Evolutionary conservation across 805 yeast genomes (phyloP).

Genomic region (Candida germanica): DNA sequence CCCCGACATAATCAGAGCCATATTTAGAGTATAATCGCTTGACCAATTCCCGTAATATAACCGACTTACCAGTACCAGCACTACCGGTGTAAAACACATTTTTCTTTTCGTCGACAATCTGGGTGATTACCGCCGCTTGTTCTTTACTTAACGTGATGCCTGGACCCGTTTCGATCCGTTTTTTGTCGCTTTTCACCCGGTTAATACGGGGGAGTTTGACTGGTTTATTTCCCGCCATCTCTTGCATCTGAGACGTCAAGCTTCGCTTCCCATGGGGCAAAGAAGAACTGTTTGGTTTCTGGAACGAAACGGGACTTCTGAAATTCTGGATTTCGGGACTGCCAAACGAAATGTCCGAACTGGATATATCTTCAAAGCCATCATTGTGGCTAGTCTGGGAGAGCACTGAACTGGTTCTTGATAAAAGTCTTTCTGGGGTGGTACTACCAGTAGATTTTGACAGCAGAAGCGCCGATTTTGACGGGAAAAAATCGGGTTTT

Average conservation of each 20-base stretch:
- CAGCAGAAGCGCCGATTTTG: too few species aligned
- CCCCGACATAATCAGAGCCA: conserved; percentile 56
- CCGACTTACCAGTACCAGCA: conserved; percentile 88
- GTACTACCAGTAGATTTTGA: too few species aligned
- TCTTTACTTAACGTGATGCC: conserved; percentile 31
- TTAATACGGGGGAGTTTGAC: too few species aligned
- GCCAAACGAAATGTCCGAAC: conserved; percentile 36
- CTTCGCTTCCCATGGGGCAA: conserved; percentile 1
- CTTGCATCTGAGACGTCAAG: conserved; percentile 1
- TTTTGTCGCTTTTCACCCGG: too few species aligned
- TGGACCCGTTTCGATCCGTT: too few species aligned
- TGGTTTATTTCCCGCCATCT: too few species aligned
- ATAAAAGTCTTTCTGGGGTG: conserved; percentile 11
- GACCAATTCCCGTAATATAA: conserved; percentile 63
- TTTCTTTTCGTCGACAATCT: conserved; percentile 47
- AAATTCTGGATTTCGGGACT: conserved; percentile 37
- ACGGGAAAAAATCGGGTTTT: too few species aligned
- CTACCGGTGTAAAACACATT: conserved; percentile 77
- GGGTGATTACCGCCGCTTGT: conserved; percentile 46
- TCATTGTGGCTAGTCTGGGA: conserved; percentile 17
- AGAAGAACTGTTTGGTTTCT: background rate
- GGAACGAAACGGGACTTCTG: conserved; percentile 29
- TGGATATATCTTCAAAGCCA: conserved; percentile 28
- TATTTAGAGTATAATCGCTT: conserved; percentile 43
- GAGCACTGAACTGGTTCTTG: conserved; percentile 21